Conservation (phyloP, 1,284 basidiomycete genomes). For the Cryptococcus hybrid region DNA sequence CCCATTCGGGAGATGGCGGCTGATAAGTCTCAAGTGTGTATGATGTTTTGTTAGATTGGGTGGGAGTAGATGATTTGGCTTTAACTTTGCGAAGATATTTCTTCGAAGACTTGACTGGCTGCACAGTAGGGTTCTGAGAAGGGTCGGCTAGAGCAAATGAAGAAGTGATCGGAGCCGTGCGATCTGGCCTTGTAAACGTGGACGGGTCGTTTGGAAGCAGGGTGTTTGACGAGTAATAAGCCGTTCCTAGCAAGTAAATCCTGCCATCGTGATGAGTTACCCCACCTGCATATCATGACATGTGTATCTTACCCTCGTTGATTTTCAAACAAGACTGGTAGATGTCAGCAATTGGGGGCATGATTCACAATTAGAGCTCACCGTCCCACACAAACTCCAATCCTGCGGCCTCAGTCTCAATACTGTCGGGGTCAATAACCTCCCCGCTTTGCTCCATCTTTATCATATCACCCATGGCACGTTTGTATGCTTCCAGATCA, state of each 20-base stretch:
- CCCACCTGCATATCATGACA: neutral
- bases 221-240: conserved; percentile 41
- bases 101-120: neutral
- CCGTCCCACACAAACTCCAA: conserved; percentile 67
- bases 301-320: conserved; percentile 44
- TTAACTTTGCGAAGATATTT: neutral
- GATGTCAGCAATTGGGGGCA: neutral
- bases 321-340: conserved; percentile 49
- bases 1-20: conserved; percentile 45
- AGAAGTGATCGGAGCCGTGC: conserved; percentile 19
- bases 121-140: neutral
- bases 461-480: conserved; percentile 12
- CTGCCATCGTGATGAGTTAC: conserved; percentile 14
- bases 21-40: conserved; percentile 47
- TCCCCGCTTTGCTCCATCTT: conserved; percentile 49
- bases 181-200: conserved; percentile 39
- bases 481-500: conserved; percentile 15
- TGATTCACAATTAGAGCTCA: conserved; percentile 48
- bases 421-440: conserved; percentile 60
- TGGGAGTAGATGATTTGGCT: conserved; percentile 1
- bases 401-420: neutral
- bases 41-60: conserved; percentile 39
- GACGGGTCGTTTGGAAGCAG: conserved; percentile 48
- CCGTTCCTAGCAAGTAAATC: conserved; percentile 42
- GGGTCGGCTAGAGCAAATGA: conserved; percentile 10